Percentiles rank a stretch among this genome's conserved stretches.
These are phyloP conservation scores for Panaeolus cyanescens DNA, from an alignment of 768 basidiomycete genomes.

Conservation along the genomic window DNA sequence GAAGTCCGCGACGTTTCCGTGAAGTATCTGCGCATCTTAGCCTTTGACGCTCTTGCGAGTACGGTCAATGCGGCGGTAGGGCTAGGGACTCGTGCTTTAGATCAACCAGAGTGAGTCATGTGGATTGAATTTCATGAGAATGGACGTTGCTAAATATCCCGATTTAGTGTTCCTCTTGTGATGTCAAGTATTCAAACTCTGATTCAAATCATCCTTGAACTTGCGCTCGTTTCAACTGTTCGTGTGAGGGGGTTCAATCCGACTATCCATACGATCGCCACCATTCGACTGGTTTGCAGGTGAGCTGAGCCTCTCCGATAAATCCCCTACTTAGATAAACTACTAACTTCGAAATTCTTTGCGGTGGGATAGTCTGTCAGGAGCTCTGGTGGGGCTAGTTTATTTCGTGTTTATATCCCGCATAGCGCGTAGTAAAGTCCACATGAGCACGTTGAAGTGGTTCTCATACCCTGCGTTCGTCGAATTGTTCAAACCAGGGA, in stretches of 20 bases:
- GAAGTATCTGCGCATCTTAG: slow-evolving; percentile 16
- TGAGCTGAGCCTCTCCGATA: too few species aligned
- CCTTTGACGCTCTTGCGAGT: slow-evolving; percentile 16
- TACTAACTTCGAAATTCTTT: too few species aligned
- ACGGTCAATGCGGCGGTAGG: slow-evolving; percentile 15
- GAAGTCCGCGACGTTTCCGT: slow-evolving; percentile 14
- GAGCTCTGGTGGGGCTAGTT: slow-evolving; percentile 12
- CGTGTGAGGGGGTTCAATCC: slow-evolving; percentile 16
- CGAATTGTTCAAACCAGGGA: slow-evolving; percentile 14
- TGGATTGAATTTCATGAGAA: background rate
- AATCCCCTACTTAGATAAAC: too few species aligned
- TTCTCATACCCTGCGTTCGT: slow-evolving; percentile 9
- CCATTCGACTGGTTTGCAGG: slow-evolving; percentile 23
- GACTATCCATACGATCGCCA: slow-evolving; percentile 17
- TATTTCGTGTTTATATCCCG: slow-evolving; percentile 17
- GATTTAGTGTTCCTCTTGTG: slow-evolving; percentile 13
- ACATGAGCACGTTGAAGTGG: slow-evolving; percentile 9
- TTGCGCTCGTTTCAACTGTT: slow-evolving; percentile 17
- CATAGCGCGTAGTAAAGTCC: slow-evolving; percentile 4
- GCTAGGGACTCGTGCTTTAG: slow-evolving; percentile 18
- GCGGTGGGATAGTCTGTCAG: slow-evolving; percentile 12
- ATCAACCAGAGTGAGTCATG: slow-evolving; percentile 17
- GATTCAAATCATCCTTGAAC: slow-evolving; percentile 19
- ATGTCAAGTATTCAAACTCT: slow-evolving; percentile 17
- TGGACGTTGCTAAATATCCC: background rate